Base-by-base conservation (phyloP, 2,329 filamentous ascomycete genomes). In the Aspergillus clavatus region DNA sequence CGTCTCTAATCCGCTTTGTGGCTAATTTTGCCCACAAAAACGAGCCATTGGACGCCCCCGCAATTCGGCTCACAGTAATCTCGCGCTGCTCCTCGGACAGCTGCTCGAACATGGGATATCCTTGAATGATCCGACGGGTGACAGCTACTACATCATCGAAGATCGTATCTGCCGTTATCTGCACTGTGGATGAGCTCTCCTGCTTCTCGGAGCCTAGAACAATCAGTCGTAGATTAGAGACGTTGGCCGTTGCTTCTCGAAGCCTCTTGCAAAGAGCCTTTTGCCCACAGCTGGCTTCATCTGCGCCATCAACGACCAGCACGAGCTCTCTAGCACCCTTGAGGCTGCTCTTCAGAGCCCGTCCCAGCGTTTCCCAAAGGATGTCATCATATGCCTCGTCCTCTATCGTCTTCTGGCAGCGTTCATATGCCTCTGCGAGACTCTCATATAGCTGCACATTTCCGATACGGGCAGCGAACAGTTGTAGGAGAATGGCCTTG, bases 21-120 rank as follows among this genome's bases (percentile, higher is more conserved):
- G 58, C 61, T 5, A 70, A 56, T 48, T 68, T 71, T 3, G 65
- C 68, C 62, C 65, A 68, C 0, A 70, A 58, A 45, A 71, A 69
- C 5, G 67, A 70, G 7, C 66, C 62, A 7, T 61, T 54, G 5
- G 68, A 57, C 7, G 60, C 63, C 23, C 66, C 55, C 2, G 60
- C 51, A 27, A 72, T 57, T 2, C 56, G 56, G n/a, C 59, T 59
- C 16, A 68, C 52, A 0, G 59, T 44, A 1, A 57, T 56, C 39
- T 70, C 68, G 36, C 62, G 63, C 27, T 67, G 60, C 5, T 61
- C 46, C 28, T 66, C 59, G 5, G 57, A 43, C 46, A 69, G 47
- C 2, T 45, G 31, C 1, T 23, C 38, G 46, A 65, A 68, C 3
- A 42, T 40, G 12, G 54, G 52, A 42, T 46, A 45, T 3, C 42